These are phyloP conservation scores for Zychaea mexicana DNA, from an alignment of 371 early-diverging fungal species.

Conservation along the genomic window DNA sequence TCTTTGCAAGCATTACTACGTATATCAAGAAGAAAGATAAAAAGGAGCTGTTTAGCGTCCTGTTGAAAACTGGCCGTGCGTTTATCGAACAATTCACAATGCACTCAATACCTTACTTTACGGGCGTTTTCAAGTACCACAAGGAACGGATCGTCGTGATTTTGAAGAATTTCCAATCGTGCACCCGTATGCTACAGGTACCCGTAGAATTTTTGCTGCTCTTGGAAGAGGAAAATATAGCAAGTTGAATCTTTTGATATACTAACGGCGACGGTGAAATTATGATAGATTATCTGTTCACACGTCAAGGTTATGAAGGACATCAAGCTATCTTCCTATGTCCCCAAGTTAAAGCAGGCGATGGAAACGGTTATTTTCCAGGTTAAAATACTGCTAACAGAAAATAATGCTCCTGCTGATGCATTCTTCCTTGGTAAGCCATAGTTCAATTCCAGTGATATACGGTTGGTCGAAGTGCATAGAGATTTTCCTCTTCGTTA, in stretches of 20 bases:
- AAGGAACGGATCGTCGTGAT: constrained; percentile 52
- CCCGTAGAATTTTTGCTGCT: too few species aligned
- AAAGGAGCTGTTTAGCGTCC: constrained; percentile 45
- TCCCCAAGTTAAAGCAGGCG: constrained; percentile 72
- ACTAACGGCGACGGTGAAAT: too few species aligned
- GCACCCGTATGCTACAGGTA: constrained; percentile 66
- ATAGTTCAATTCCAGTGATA: too few species aligned
- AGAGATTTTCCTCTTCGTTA: too few species aligned
- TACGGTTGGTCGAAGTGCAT: not conserved
- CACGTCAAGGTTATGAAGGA: constrained; percentile 79
- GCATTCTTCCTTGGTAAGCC: constrained; percentile 69
- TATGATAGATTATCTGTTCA: constrained; percentile 70
- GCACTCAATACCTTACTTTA: constrained; percentile 67
- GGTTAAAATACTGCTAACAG: constrained; percentile 74
- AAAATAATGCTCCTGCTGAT: constrained; percentile 62
- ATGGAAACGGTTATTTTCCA: constrained; percentile 78
- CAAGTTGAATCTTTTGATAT: too few species aligned
- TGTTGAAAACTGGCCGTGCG: constrained; percentile 56
- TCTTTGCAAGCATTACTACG: constrained; percentile 55
- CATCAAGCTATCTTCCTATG: constrained; percentile 57
- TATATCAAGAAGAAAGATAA: constrained; percentile 62
- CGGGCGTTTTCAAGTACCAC: constrained; percentile 57
- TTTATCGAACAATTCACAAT: constrained; percentile 72
- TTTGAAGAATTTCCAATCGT: constrained; percentile 56
- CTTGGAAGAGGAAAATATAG: too few species aligned